Base-by-base conservation (phyloP, 192 early-diverging fungal genomes). In the Allomyces macrogynus region DNA sequence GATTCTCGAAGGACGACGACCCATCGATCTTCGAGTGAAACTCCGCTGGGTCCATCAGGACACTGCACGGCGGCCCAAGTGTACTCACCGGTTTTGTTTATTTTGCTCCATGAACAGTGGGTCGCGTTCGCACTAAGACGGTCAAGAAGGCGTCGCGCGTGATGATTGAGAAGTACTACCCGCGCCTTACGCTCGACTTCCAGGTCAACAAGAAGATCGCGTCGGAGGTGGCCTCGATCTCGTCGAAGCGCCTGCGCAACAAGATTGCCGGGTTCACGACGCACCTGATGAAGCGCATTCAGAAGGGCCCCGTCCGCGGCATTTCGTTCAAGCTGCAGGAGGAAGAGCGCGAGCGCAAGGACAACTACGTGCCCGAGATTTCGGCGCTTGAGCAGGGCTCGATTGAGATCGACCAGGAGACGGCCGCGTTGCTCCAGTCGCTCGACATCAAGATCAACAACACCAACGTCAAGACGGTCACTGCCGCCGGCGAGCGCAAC, bases 321-420 rank as follows among this genome's bases (percentile, higher is more conserved):
- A 99, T 99, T 71, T 99, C 96, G 68, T 99, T 97, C 94, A 99
- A 99, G 89, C 87, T 99, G 67, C 96, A 99, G 86, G 96, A 99
- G 79, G 96, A 99, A 81, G 96, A 99, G 82, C 89, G 96, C 79
- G 96, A 99, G 83, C 87, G 94, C 75, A 95, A 92, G 86, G 96
- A 99, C 76, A 92, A 99, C 86, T 99, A 90, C 75, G 93, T 99
- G 68, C 96, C 96, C 65, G 96, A 99, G 71, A 80, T 93, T 74
- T 99, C 96, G 67, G 96, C 94, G 72, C 84, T 99, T 68, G 88
- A 87, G 66, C 85, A 82, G 66, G 87, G 89, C 25, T 75, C 78
- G 65, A 92, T 97, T 74, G 94, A 95, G 79, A 83, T 99, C 72
- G 93, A 97, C 81, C 80, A 84, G 65, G 92, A 96, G 71, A 97